These are phyloP conservation scores for Boletus sp. DNA, from an alignment of 768 basidiomycete genomes.

Conservation along the genomic window DNA sequence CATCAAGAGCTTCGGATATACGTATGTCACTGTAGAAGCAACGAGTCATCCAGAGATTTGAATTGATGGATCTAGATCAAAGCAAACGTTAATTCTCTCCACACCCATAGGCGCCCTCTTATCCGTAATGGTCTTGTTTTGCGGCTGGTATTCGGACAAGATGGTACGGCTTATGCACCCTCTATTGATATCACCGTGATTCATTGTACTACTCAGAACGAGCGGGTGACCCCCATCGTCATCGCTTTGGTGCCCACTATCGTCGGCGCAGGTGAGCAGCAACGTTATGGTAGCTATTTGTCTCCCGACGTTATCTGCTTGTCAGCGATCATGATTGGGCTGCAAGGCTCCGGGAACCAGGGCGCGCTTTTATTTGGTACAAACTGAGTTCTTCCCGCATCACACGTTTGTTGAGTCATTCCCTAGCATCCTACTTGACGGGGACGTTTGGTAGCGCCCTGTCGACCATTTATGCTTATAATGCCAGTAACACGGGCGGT, in stretches of 20 bases:
- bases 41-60: not conserved
- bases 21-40: constrained; percentile 35
- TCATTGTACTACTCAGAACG: constrained; percentile 34
- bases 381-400: not conserved
- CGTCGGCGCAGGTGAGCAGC: constrained; percentile 44
- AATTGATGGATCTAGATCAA: constrained; percentile 39
- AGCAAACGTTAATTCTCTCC: constrained; percentile 56
- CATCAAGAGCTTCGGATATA: constrained; percentile 62
- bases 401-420: not conserved
- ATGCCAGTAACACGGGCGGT: constrained; percentile 60
- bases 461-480: constrained; percentile 60
- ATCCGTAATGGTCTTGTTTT: constrained; percentile 45
- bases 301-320: not conserved
- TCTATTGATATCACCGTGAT: not conserved
- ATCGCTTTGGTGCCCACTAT: constrained; percentile 58
- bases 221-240: constrained; percentile 60
- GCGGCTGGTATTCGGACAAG: constrained; percentile 65
- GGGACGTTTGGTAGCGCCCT: constrained; percentile 60
- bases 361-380: constrained; percentile 55
- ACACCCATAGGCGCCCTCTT: constrained; percentile 55
- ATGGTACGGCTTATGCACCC: constrained; percentile 37
- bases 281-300: not conserved
- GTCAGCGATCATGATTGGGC: constrained; percentile 50
- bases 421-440: constrained; percentile 44
- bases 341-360: constrained; percentile 47